A percentile compares a stretch with the other conserved stretches of the same genome.
These are phyloP conservation scores for Neoboletus magnificus DNA, from an alignment of 768 basidiomycete genomes.

Conservation along the genomic window DNA sequence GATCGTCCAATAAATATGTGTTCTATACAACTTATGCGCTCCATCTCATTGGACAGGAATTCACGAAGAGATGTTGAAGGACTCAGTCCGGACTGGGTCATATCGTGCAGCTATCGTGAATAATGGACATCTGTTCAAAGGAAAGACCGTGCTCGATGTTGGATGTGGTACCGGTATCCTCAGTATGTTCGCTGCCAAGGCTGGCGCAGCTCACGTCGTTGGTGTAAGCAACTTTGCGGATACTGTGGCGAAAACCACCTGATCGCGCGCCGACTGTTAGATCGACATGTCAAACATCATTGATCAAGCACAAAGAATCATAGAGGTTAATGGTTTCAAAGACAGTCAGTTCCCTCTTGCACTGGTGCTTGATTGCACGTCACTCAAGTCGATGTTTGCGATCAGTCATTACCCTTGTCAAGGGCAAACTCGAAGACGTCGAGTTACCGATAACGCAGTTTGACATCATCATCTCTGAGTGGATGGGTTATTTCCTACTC, in stretches of 20 bases:
- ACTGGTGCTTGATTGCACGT: background rate
- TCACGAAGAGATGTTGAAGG: slow-evolving; percentile 99
- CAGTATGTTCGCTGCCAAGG: slow-evolving; percentile 97
- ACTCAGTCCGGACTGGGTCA: slow-evolving; percentile 89
- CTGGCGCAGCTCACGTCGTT: slow-evolving; percentile 90
- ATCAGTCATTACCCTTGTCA: slow-evolving; percentile 89
- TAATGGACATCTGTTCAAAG: slow-evolving; percentile 94
- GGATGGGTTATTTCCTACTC: slow-evolving; percentile 99
- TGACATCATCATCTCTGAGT: slow-evolving; percentile 99
- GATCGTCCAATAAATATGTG: slow-evolving; percentile 2
- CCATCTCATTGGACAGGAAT: slow-evolving; percentile 56
- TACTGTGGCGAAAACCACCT: slow-evolving; percentile 3
- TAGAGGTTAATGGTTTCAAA: slow-evolving; percentile 94
- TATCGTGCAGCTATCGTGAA: slow-evolving; percentile 94
- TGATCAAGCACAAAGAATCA: slow-evolving; percentile 96
- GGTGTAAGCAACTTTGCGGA: slow-evolving; percentile 54
- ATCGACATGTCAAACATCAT: slow-evolving; percentile 99
- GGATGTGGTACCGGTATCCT: slow-evolving; percentile 98
- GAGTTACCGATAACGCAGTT: slow-evolving; percentile 86
- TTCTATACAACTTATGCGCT: slow-evolving; percentile 3
- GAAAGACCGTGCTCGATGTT: slow-evolving; percentile 95
- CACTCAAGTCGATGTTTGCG: slow-evolving; percentile 3
- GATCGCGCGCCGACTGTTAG: slow-evolving; percentile 37
- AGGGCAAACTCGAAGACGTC: slow-evolving; percentile 95
- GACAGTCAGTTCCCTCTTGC: slow-evolving; percentile 66